phyloP scores from a whole-genome alignment of 2,329 filamentous ascomycete species.

The Cladophialophora psammophila region DNA sequence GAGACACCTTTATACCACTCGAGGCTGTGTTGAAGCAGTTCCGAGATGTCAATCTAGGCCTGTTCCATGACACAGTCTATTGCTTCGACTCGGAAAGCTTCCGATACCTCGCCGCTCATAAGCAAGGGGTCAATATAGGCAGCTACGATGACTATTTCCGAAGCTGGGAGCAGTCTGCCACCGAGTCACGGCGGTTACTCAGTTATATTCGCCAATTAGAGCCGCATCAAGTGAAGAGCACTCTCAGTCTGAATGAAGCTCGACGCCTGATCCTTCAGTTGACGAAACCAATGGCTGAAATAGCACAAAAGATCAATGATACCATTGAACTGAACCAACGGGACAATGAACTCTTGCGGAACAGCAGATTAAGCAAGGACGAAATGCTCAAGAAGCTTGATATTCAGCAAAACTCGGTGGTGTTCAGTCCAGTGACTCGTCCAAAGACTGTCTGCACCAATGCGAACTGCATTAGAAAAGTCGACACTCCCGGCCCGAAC shows the following conservation, averaged over 20 bases:
- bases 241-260: slow-evolving; percentile 51
- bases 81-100: slow-evolving; percentile 58
- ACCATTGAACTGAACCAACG: slow-evolving; percentile 46
- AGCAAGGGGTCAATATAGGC: slow-evolving; percentile 44
- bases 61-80: slow-evolving; percentile 47
- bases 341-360: slow-evolving; percentile 42
- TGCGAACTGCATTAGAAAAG: slow-evolving; percentile 42
- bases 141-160: slow-evolving; percentile 46
- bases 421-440: slow-evolving; percentile 36
- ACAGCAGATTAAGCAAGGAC: slow-evolving; percentile 40
- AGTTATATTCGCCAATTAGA: slow-evolving; percentile 42
- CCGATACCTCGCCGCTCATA: slow-evolving; percentile 51
- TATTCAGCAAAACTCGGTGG: slow-evolving; percentile 42
- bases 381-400: slow-evolving; percentile 43
- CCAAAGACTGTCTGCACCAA: slow-evolving; percentile 48
- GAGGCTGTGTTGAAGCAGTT: slow-evolving; percentile 44
- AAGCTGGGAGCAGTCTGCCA: slow-evolving; percentile 50
- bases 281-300: slow-evolving; percentile 50
- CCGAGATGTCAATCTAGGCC: slow-evolving; percentile 43
- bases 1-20: slow-evolving; percentile 51
- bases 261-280: slow-evolving; percentile 48
- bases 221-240: slow-evolving; percentile 49
- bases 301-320: slow-evolving; percentile 45
- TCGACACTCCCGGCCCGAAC: slow-evolving; percentile 39
- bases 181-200: slow-evolving; percentile 45